Percentiles rank a stretch among this genome's conserved stretches.
Conservation (phyloP, 805 yeast species). For the Ogataea zsoltii region DNA sequence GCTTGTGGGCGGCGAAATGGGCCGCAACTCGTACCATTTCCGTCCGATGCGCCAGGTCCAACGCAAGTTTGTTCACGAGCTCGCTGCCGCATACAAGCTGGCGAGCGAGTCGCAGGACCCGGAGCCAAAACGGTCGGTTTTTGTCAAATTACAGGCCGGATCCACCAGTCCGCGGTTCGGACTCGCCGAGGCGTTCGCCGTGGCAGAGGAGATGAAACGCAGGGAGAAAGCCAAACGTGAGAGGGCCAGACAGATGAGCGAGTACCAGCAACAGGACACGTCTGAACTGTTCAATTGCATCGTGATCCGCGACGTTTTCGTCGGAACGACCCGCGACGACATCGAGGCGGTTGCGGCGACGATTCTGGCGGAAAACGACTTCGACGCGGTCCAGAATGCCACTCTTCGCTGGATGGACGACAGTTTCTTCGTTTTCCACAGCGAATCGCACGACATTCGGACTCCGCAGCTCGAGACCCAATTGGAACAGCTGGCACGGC, state of each 20-base stretch:
- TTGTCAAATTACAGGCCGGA: constrained; percentile 42
- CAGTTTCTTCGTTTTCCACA: constrained; percentile 42
- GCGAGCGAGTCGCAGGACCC: constrained; percentile 76
- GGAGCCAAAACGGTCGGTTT: constrained; percentile 77
- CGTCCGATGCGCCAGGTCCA: constrained; percentile 73
- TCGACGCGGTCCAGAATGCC: constrained; percentile 20
- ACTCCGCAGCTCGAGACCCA: constrained; percentile 44
- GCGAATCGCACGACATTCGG: constrained; percentile 35
- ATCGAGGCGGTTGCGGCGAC: constrained; percentile 37
- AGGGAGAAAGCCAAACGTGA: constrained; percentile 32
- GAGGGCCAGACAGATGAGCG: constrained; percentile 26
- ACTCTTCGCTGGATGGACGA: constrained; percentile 43
- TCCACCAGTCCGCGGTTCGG: constrained; percentile 44
- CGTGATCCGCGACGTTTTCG: constrained; percentile 50
- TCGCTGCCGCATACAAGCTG: constrained; percentile 59
- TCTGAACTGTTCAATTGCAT: constrained; percentile 60
- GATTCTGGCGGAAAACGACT: constrained; percentile 8
- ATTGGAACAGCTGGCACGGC: constrained; percentile 41
- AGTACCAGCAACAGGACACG: constrained; percentile 22
- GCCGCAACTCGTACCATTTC: constrained; percentile 53
- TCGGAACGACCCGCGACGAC: constrained; percentile 52
- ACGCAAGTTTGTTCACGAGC: constrained; percentile 67
- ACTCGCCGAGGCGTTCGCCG: constrained; percentile 45
- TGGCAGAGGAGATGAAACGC: constrained; percentile 34
- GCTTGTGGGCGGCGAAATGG: constrained; percentile 44